phyloP scores from a whole-genome alignment of 441 rosid species.

The Aleurites moluccanus region DNA sequence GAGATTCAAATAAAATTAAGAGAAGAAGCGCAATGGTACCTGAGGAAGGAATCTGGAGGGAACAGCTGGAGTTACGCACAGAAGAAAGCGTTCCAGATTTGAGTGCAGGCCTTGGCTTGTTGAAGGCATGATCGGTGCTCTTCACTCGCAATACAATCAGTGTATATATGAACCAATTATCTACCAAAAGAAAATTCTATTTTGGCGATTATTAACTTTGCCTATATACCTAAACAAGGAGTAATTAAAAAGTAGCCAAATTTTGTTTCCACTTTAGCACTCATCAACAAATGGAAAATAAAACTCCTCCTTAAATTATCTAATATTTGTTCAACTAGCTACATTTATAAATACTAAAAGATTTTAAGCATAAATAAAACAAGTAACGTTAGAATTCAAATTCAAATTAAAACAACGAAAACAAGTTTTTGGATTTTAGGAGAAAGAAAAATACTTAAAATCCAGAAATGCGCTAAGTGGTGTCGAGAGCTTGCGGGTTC shows the following conservation, averaged over 20 bases:
- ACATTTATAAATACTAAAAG: background rate
- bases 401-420: background rate
- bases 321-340: background rate
- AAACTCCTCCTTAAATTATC: background rate
- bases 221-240: too few relatives aligned
- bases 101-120: conserved; percentile 21
- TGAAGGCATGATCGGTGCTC: conserved; percentile 14
- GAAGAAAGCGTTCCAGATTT: conserved; percentile 50
- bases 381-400: background rate
- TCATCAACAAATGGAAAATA: too few relatives aligned
- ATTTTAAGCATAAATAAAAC: background rate
- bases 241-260: too few relatives aligned
- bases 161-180: too few relatives aligned
- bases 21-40: conserved; percentile 32
- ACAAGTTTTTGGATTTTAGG: background rate
- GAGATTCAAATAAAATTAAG: background rate
- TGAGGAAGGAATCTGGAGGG: conserved; percentile 39
- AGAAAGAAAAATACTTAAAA: background rate
- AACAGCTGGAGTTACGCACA: conserved; percentile 49
- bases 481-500: conserved; percentile 27
- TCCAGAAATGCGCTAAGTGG: background rate
- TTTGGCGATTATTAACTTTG: background rate
- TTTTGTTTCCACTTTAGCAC: background rate
- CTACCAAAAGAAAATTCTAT: background rate
- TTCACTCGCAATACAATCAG: background rate